Percentiles rank a stretch among this genome's conserved stretches.
Evolutionary conservation across 805 yeast genomes (phyloP).

Genomic region (Candida insectorum): DNA sequence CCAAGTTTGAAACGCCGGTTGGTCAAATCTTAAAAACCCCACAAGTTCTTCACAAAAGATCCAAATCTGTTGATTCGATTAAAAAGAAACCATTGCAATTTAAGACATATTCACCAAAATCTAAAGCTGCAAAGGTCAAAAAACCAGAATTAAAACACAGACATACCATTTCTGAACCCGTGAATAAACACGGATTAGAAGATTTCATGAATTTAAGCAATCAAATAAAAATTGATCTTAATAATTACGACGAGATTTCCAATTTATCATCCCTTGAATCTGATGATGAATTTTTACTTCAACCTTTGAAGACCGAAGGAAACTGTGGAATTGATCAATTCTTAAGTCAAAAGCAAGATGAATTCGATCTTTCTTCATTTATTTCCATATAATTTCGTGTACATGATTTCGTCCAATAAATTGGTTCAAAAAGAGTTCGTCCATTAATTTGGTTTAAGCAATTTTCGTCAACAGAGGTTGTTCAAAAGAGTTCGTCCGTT

Average conservation of each 20-base stretch:
- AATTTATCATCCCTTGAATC: conserved; percentile 3
- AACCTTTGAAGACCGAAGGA: conserved; percentile 8
- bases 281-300: conserved; percentile 6
- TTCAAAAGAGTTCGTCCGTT: conserved; percentile 6
- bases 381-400: conserved; percentile 8
- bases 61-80: conserved; percentile 22
- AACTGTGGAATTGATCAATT: conserved; percentile 21
- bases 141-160: conserved; percentile 17
- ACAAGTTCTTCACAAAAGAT: conserved; percentile 19
- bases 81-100: conserved; percentile 16
- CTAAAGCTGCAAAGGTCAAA: conserved; percentile 7
- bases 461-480: conserved; percentile 7
- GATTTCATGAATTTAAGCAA: conserved; percentile 26
- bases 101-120: conserved; percentile 13
- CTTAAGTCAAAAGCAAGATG: conserved; percentile 21
- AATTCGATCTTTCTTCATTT: conserved; percentile 24
- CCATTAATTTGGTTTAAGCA: conserved; percentile 5
- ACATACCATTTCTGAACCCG: conserved; percentile 22
- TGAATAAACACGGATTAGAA: conserved; percentile 18
- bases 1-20: conserved; percentile 21
- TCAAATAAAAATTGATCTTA: conserved; percentile 16
- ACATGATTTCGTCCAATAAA: conserved; percentile 6
- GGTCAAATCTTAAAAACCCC: conserved; percentile 13
- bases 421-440: conserved; percentile 6
- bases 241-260: conserved; percentile 8